A percentile compares a stretch with the other conserved stretches of the same genome.
Evolutionary conservation across 345 rosid genomes (phyloP).

Genomic region (Bretschneidera sinensis): DNA sequence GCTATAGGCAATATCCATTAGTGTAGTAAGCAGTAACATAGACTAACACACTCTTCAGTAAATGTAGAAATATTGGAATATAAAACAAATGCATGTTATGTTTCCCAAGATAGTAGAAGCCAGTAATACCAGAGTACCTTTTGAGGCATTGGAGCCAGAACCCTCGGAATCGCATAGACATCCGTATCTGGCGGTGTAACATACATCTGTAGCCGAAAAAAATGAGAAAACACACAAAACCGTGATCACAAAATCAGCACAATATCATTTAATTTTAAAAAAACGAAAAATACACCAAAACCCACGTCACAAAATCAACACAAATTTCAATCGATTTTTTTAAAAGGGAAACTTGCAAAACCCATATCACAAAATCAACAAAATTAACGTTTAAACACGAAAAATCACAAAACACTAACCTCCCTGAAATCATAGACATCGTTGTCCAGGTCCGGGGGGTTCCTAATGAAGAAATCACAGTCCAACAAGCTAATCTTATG

Average conservation of each 20-base stretch:
- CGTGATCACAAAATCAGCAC: too few relatives aligned
- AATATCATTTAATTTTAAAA: too few relatives aligned
- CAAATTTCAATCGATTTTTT: too few relatives aligned
- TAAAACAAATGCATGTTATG: too few relatives aligned
- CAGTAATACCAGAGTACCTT: constrained; percentile 39
- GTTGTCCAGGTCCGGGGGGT: constrained; percentile 88
- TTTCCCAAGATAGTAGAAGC: too few relatives aligned
- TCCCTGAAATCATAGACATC: constrained; percentile 96
- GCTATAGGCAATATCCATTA: too few relatives aligned
- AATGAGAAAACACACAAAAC: background rate
- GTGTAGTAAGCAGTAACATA: background rate
- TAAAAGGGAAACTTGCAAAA: too few relatives aligned
- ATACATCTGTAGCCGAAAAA: constrained; percentile 80
- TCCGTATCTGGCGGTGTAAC: constrained; percentile 95
- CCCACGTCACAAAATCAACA: too few relatives aligned
- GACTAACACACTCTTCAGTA: background rate
- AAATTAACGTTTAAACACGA: background rate
- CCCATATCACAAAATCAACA: constrained; percentile 1
- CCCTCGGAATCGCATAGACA: constrained; percentile 78
- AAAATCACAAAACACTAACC: constrained; percentile 30
- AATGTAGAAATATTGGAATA: too few relatives aligned
- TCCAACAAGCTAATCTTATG: constrained; percentile 78
- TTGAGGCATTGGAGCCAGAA: constrained; percentile 88
- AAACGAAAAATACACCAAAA: too few relatives aligned
- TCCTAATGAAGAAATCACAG: constrained; percentile 93